A percentile compares a stretch with the other conserved stretches of the same genome.
Conservation (phyloP, 192 early-diverging fungal genomes). For the Umbelopsis vinacea region DNA sequence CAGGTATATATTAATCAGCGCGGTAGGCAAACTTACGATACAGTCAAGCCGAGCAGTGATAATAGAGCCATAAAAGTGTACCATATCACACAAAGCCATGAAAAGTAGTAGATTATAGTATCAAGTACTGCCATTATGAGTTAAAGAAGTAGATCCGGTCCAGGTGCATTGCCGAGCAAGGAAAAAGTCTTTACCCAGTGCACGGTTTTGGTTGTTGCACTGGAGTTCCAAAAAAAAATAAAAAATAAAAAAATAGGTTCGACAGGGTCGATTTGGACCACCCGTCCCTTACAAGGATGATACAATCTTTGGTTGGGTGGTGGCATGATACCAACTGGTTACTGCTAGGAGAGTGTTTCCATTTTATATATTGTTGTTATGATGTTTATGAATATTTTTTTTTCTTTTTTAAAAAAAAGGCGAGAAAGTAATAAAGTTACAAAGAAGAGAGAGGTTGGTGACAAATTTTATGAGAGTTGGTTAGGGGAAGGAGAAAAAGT, state of each 20-base stretch:
- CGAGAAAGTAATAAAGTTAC: conserved; percentile 13
- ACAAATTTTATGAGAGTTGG: neutral
- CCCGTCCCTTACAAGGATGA: too few species aligned
- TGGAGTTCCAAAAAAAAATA: neutral
- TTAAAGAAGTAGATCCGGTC: neutral
- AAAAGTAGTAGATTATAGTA: conserved; percentile 13
- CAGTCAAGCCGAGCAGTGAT: conserved; percentile 37
- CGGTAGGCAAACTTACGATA: conserved; percentile 26
- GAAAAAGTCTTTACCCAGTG: neutral
- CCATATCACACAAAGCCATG: conserved; percentile 32
- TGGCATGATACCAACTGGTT: neutral
- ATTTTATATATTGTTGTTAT: neutral
- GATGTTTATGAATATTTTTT: neutral
- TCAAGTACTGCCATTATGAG: conserved; percentile 11
- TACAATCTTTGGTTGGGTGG: neutral
- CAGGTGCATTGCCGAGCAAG: neutral
- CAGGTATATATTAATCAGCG: neutral
- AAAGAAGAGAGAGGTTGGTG: conserved; percentile 1
- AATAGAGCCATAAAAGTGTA: conserved; percentile 38
- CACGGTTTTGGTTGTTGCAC: too few species aligned
- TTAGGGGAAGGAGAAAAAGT: too few species aligned
- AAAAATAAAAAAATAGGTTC: neutral
- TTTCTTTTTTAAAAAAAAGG: conserved; percentile 10
- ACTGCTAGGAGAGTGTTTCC: neutral
- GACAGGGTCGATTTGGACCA: too few species aligned